phyloP scores from a whole-genome alignment of 2,329 filamentous ascomycete species.

The Colletotrichum siamense region DNA sequence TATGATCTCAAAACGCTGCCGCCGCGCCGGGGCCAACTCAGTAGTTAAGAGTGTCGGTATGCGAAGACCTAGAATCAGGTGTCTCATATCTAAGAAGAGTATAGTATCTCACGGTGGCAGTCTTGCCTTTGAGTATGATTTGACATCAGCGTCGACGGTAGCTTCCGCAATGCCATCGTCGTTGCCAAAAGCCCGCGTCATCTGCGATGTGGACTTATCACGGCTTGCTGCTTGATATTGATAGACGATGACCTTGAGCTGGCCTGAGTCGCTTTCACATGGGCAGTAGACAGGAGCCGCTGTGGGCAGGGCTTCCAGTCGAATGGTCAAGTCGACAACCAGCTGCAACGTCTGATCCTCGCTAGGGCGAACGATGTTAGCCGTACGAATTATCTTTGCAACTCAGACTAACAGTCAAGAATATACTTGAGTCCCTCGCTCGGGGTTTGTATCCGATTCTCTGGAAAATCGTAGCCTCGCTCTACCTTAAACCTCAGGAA shows the following conservation, averaged over 20 bases:
- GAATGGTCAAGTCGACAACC: not conserved
- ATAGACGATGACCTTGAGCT: not conserved
- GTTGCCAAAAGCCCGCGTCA: not conserved
- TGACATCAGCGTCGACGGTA: not conserved
- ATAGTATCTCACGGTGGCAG: too few species aligned
- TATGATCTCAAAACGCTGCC: not conserved
- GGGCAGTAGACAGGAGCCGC: not conserved
- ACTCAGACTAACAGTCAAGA: not conserved
- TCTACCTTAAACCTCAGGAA: not conserved
- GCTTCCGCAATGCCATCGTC: not conserved
- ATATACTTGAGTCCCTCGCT: not conserved
- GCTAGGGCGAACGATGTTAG: not conserved
- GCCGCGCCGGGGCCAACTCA: not conserved
- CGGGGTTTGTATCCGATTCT: not conserved
- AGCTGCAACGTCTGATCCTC: not conserved
- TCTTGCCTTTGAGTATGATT: not conserved
- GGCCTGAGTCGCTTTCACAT: not conserved
- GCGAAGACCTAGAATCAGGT: not conserved
- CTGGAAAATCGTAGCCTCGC: not conserved
- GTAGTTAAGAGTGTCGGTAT: not conserved
- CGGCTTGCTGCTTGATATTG: not conserved
- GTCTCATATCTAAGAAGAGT: too few species aligned
- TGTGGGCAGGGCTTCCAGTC: not conserved
- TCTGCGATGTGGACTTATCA: not conserved
- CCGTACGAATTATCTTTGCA: not conserved